Conservation (phyloP, 2,329 filamentous ascomycete genomes). For the Thyridium curvatum region DNA sequence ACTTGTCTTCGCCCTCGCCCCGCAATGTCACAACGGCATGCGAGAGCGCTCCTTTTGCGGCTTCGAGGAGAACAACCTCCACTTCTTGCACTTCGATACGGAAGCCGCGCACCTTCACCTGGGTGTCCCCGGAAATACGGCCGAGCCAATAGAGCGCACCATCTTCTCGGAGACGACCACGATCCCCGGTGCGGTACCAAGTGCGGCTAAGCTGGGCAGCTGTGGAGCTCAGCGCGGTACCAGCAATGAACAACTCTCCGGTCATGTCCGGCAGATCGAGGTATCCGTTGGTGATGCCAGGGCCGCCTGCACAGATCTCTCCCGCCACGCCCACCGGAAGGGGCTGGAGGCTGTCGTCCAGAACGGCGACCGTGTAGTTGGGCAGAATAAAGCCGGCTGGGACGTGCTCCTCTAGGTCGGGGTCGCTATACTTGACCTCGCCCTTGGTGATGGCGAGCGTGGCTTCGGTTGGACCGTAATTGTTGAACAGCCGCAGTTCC, state of each 20-base stretch:
- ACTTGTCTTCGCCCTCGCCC: conserved; percentile 2
- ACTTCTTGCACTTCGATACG: too few relatives aligned
- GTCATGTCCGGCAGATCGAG: conserved; percentile 7
- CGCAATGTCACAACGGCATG: conserved; percentile 9
- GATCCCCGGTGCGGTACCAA: too few relatives aligned
- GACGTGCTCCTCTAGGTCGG: background rate
- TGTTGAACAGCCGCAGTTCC: conserved; percentile 12
- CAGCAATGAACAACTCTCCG: conserved; percentile 14
- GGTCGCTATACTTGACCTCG: background rate
- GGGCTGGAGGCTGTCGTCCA: conserved; percentile 23
- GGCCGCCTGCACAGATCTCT: conserved; percentile 29
- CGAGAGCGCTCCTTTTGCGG: conserved; percentile 2
- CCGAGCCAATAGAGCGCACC: conserved; percentile 27
- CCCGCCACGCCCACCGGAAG: conserved; percentile 27
- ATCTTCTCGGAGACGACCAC: too few relatives aligned
- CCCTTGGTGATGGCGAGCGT: conserved; percentile 7
- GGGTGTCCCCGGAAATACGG: conserved; percentile 32
- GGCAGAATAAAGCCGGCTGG: conserved; percentile 3
- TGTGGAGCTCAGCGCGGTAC: too few relatives aligned
- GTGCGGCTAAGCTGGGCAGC: too few relatives aligned
- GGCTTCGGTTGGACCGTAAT: conserved; percentile 24
- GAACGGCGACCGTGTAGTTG: conserved; percentile 32
- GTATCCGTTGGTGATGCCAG: conserved; percentile 26
- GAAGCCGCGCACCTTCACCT: too few relatives aligned
- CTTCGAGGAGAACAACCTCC: conserved; percentile 6